Percentiles rank a stretch among this genome's conserved stretches.
Evolutionary conservation across 441 rosid species (phyloP).

Genomic region (Gossypium laxum): DNA sequence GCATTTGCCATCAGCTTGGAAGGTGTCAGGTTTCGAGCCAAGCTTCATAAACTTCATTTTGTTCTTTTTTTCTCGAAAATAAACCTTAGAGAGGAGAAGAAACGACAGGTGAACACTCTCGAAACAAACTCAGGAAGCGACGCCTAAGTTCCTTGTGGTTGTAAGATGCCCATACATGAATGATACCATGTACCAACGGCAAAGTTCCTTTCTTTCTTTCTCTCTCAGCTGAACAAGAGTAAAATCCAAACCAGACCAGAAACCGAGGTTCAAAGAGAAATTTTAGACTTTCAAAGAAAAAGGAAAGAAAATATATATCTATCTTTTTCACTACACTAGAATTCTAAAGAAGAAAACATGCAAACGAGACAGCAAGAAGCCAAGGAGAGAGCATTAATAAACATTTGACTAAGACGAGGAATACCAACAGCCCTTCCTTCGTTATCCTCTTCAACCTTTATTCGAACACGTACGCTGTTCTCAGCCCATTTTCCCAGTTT

Average conservation of each 20-base stretch:
- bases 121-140: constrained; percentile 13
- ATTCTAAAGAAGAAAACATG: neutral
- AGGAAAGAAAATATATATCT: neutral
- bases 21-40: constrained; percentile 88
- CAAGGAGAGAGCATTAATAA: constrained; percentile 26
- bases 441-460: constrained; percentile 17
- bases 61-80: constrained; percentile 11
- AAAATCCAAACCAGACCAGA: neutral
- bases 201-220: neutral
- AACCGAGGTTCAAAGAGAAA: neutral
- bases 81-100: constrained; percentile 8
- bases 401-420: constrained; percentile 29
- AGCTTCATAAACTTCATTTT: constrained; percentile 94
- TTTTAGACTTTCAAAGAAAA: neutral
- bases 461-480: constrained; percentile 30
- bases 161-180: constrained; percentile 20
- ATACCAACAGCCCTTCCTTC: constrained; percentile 24
- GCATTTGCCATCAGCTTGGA: constrained; percentile 66
- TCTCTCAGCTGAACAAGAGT: neutral
- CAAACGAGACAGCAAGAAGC: constrained; percentile 14
- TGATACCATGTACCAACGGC: neutral
- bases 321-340: neutral
- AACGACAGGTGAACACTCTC: constrained; percentile 15
- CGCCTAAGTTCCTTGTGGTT: neutral
- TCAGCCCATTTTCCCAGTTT: constrained; percentile 16